Base-by-base conservation (phyloP, 495 filamentous ascomycete species). In the Lophiostoma macrostomum region DNA sequence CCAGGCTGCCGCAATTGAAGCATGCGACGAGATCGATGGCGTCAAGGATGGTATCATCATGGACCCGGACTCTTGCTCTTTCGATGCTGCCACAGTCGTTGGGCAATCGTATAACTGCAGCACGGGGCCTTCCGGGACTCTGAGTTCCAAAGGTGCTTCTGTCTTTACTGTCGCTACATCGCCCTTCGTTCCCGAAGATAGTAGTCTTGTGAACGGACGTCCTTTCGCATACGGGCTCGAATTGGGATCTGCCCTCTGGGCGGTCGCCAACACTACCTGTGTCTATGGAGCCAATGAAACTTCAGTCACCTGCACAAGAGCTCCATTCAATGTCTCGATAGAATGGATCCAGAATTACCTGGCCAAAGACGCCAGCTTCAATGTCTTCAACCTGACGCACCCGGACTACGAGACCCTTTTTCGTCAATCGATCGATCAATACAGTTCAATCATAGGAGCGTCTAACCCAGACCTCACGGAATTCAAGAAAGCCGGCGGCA, bases 401-500 rank as follows among this genome's bases (percentile, higher is more conserved):
- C 38, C 42, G 3, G 41, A 57, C 8, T 68, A 53, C 49, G 16
- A 22, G 29, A 49, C 48, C 2, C 34, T 73, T 0, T 58, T 69
- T 13, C 62, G 52, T 23, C 29, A 27, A 11, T 61, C 68, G 3
- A 16, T 25, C 2, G 39, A 67, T 14, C 46, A 66, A 43, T 75
- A 58, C 23, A 41, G 35, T 24, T 66, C 62, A 4, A 53, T 74
- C 6, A 59, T 74, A 2, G 57, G 47, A 16, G 69, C 69, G 6
- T 42, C 58, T 27, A 65, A 77, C 34, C 63, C 74, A 0, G 65
- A 78, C 61, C 65, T 78, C 20, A 63, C 64, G 0, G 59, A 44
- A 2, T 76, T 78, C 48, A 45, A 56, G 1, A 28, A 58, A 5
- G 37, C 55, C 2, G 73, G 74, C 0, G 72, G 70, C 8, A 75